These are phyloP conservation scores for Boletus coccyginus DNA, from an alignment of 768 basidiomycete species.

Conservation along the genomic window DNA sequence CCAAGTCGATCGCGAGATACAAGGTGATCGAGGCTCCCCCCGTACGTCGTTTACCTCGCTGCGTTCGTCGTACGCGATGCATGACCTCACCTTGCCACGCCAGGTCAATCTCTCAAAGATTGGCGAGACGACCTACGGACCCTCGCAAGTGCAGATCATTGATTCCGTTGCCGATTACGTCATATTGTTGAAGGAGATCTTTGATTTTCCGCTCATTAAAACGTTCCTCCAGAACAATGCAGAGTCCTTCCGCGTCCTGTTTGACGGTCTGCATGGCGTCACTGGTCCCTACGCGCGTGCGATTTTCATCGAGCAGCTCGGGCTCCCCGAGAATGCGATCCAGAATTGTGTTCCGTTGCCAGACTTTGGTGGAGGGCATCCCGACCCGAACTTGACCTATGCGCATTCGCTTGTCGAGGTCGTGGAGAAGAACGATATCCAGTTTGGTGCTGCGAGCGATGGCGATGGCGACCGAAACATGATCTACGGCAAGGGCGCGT, in stretches of 20 bases:
- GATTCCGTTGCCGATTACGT: constrained; percentile 93
- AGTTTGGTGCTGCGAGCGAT: constrained; percentile 95
- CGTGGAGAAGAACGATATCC: constrained; percentile 82
- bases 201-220: constrained; percentile 93
- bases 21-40: constrained; percentile 76
- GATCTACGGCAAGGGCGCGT: constrained; percentile 98
- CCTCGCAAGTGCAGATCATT: constrained; percentile 83
- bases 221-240: constrained; percentile 73
- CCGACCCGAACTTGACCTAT: constrained; percentile 98
- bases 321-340: constrained; percentile 72
- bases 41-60: constrained; percentile 43
- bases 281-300: constrained; percentile 94
- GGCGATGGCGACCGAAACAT: constrained; percentile 99
- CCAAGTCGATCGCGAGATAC: constrained; percentile 83
- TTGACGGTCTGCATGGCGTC: constrained; percentile 95
- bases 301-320: constrained; percentile 81
- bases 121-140: constrained; percentile 78
- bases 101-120: constrained; percentile 84
- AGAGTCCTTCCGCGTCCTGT: constrained; percentile 78
- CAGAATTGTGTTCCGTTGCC: constrained; percentile 92
- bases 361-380: constrained; percentile 97
- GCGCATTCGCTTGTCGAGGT: constrained; percentile 90
- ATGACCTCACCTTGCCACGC: not conserved
- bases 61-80: not conserved
- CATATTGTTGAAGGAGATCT: constrained; percentile 79